A percentile compares a stretch with the other conserved stretches of the same genome.
Evolutionary conservation across 352 stramenopile genomes (phyloP).

Genomic region (Globisporangium apiculatum): DNA sequence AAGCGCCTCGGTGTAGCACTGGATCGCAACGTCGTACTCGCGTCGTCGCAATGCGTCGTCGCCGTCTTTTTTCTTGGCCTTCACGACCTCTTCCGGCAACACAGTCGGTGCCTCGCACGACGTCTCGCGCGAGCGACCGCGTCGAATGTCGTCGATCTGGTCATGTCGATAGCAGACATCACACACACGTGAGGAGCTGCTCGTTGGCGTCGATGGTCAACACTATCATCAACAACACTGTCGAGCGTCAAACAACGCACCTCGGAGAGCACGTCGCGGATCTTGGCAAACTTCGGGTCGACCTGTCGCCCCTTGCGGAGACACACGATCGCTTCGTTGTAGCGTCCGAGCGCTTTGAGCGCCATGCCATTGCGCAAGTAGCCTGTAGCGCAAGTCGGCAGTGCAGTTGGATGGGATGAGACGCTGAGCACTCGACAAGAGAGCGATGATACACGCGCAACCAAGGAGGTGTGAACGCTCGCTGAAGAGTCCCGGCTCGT

Average conservation of each 20-base stretch:
- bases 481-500: background rate
- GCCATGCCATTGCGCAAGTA: constrained; percentile 92
- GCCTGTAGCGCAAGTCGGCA: constrained; percentile 14
- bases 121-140: constrained; percentile 17
- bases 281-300: constrained; percentile 61
- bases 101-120: constrained; percentile 19
- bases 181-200: background rate
- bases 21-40: constrained; percentile 37
- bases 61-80: constrained; percentile 25
- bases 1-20: constrained; percentile 42
- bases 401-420: too few relatives aligned
- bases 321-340: constrained; percentile 57
- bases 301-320: constrained; percentile 66
- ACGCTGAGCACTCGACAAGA: background rate
- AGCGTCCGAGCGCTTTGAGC: constrained; percentile 78
- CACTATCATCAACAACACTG: too few relatives aligned
- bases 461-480: too few relatives aligned
- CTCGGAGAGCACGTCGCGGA: constrained; percentile 47
- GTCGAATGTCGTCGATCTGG: constrained; percentile 12
- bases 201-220: background rate
- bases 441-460: background rate
- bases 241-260: constrained; percentile 9
- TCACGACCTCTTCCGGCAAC: constrained; percentile 8
- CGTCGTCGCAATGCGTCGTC: constrained; percentile 42
- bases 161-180: too few relatives aligned